Evolutionary conservation across 2,329 filamentous ascomycete species (phyloP).

Genomic region (Penicillium sp.): DNA sequence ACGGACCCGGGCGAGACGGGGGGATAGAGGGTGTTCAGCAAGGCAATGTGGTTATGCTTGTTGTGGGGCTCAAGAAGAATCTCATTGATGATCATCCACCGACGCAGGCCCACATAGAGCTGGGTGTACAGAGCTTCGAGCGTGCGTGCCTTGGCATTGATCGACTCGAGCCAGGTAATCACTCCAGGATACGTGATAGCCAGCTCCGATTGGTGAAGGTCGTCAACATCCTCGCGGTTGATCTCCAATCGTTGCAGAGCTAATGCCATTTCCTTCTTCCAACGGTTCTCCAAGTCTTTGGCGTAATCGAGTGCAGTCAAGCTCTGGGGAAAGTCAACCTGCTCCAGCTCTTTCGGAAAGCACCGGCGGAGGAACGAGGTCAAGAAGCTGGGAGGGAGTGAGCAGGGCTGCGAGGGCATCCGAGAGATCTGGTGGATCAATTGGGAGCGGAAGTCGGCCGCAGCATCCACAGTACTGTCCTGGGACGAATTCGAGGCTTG

Average conservation of each 20-base stretch:
- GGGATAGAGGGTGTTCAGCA: conserved; percentile 69
- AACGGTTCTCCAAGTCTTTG: conserved; percentile 62
- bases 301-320: conserved; percentile 68
- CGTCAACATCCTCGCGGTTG: conserved; percentile 50
- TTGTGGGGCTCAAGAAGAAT: conserved; percentile 63
- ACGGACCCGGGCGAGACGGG: conserved; percentile 50
- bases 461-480: conserved; percentile 34
- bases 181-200: conserved; percentile 57
- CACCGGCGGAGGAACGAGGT: conserved; percentile 62
- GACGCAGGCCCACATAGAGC: conserved; percentile 62
- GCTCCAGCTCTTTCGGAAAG: conserved; percentile 58
- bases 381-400: conserved; percentile 64
- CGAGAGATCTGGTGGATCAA: conserved; percentile 57
- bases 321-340: conserved; percentile 67
- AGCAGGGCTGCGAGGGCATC: conserved; percentile 61
- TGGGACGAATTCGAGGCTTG: conserved; percentile 27
- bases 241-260: conserved; percentile 59
- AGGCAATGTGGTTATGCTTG: conserved; percentile 66
- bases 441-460: conserved; percentile 46
- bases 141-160: conserved; percentile 54
- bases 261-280: conserved; percentile 59
- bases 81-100: conserved; percentile 69
- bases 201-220: conserved; percentile 48
- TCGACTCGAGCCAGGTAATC: conserved; percentile 56
- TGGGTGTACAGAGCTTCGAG: conserved; percentile 62